A percentile compares a stretch with the other conserved stretches of the same genome.
Evolutionary conservation across 371 early-diverging fungal genomes (phyloP).

Genomic region (Choanephora cucurbitarum): DNA sequence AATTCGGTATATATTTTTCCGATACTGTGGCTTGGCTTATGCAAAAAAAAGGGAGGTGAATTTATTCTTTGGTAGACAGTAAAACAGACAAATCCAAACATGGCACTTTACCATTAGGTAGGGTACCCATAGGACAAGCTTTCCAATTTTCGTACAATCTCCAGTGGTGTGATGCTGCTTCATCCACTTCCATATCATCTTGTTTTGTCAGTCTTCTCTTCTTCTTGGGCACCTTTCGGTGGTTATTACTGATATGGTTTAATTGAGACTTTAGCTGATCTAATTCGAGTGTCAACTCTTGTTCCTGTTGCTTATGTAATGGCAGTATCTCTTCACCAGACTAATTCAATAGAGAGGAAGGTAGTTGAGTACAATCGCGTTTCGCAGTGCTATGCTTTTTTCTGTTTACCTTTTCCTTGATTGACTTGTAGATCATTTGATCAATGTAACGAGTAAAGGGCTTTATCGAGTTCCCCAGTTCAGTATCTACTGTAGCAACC

Average conservation of each 20-base stretch:
- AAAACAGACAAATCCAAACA: constrained; percentile 30
- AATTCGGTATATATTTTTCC: no score
- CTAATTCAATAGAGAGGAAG: background rate
- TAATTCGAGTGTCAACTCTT: constrained; percentile 23
- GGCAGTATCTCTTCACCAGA: constrained; percentile 3
- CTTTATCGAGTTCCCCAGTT: constrained; percentile 22
- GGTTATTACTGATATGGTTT: constrained; percentile 18
- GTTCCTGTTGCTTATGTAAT: constrained; percentile 4
- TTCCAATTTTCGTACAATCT: constrained; percentile 34
- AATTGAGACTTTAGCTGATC: constrained; percentile 25
- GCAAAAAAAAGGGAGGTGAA: no score
- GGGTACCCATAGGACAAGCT: constrained; percentile 42
- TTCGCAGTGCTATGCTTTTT: background rate
- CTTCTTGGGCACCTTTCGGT: background rate
- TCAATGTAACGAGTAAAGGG: constrained; percentile 43
- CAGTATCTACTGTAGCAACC: constrained; percentile 19
- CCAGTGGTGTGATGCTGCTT: constrained; percentile 29
- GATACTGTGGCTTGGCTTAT: no score
- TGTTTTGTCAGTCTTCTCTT: background rate
- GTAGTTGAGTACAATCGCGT: no score
- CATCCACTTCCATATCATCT: constrained; percentile 6
- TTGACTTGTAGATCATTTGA: constrained; percentile 25
- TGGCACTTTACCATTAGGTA: constrained; percentile 45
- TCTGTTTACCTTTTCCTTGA: constrained; percentile 19
- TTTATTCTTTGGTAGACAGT: no score